Evolutionary conservation across 208 protist species (phyloP).

Genomic region (Wallacemonas sp.): DNA sequence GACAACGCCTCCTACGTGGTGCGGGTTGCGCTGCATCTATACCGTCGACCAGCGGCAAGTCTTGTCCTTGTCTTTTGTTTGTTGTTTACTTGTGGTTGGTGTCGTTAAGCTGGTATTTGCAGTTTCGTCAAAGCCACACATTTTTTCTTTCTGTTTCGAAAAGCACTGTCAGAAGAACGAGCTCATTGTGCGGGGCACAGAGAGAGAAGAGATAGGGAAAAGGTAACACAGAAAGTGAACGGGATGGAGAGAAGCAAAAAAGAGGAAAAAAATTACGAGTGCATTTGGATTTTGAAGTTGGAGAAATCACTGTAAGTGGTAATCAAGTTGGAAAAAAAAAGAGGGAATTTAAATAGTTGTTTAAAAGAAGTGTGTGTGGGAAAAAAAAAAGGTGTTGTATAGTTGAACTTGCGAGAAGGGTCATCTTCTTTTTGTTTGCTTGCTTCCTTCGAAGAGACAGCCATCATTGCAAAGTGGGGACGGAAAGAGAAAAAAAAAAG

Average conservation of each 20-base stretch:
- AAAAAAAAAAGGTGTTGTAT: slow-evolving; percentile 19
- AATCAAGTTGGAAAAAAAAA: slow-evolving; percentile 23
- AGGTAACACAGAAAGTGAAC: background rate
- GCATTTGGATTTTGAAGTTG: slow-evolving; percentile 1
- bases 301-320: slow-evolving; percentile 17
- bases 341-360: slow-evolving; percentile 18
- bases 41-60: too few species aligned
- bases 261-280: slow-evolving; percentile 21
- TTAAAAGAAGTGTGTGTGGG: slow-evolving; percentile 11
- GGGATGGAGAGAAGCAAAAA: slow-evolving; percentile 11
- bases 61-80: too few species aligned
- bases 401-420: background rate
- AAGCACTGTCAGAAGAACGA: slow-evolving; percentile 12
- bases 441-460: background rate
- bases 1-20: too few species aligned
- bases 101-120: too few species aligned
- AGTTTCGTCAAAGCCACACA: background rate
- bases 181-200: slow-evolving; percentile 18
- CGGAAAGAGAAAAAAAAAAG: slow-evolving; percentile 22
- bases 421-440: background rate
- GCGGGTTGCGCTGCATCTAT: too few species aligned
- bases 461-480: slow-evolving; percentile 17
- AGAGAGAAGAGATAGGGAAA: slow-evolving; percentile 16
- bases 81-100: too few species aligned
- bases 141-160: background rate